Evolutionary conservation across 2,329 filamentous ascomycete species (phyloP).

Genomic region (Scleromitrula shiraiana): DNA sequence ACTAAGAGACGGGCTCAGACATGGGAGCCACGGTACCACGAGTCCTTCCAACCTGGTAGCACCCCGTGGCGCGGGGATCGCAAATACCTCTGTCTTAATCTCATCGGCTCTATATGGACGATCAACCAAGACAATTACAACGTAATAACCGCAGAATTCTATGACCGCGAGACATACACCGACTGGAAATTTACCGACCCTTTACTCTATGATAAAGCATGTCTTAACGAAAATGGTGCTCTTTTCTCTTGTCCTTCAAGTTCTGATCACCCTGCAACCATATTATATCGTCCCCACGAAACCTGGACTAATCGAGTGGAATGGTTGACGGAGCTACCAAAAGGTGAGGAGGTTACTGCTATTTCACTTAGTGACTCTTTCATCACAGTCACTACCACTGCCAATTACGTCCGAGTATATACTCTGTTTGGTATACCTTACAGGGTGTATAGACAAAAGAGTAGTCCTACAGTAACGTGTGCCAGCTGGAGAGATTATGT

Average conservation of each 20-base stretch:
- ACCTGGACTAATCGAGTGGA: slow-evolving; percentile 78
- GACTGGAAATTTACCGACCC: slow-evolving; percentile 98
- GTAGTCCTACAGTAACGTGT: slow-evolving; percentile 81
- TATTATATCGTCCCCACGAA: slow-evolving; percentile 97
- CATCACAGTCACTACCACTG: slow-evolving; percentile 77
- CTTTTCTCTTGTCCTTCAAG: slow-evolving; percentile 75
- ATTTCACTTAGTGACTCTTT: slow-evolving; percentile 90
- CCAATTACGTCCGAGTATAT: slow-evolving; percentile 85
- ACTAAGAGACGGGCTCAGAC: slow-evolving; percentile 33
- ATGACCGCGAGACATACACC: slow-evolving; percentile 83
- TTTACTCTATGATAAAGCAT: slow-evolving; percentile 93
- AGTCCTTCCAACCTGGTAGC: slow-evolving; percentile 84
- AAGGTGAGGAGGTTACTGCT: slow-evolving; percentile 76
- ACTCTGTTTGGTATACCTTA: slow-evolving; percentile 88
- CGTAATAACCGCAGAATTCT: slow-evolving; percentile 95
- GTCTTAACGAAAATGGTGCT: slow-evolving; percentile 74
- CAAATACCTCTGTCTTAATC: slow-evolving; percentile 85
- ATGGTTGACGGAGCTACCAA: slow-evolving; percentile 82
- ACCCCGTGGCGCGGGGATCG: slow-evolving; percentile 94
- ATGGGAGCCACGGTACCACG: slow-evolving; percentile 61
- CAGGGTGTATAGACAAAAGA: slow-evolving; percentile 86
- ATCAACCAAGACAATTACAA: slow-evolving; percentile 90
- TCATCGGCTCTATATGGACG: slow-evolving; percentile 94
- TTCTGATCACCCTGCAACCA: slow-evolving; percentile 58
- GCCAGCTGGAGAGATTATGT: slow-evolving; percentile 94